Base-by-base conservation (phyloP, 1,139 yeast species). In the Yamadazyma triangularis region DNA sequence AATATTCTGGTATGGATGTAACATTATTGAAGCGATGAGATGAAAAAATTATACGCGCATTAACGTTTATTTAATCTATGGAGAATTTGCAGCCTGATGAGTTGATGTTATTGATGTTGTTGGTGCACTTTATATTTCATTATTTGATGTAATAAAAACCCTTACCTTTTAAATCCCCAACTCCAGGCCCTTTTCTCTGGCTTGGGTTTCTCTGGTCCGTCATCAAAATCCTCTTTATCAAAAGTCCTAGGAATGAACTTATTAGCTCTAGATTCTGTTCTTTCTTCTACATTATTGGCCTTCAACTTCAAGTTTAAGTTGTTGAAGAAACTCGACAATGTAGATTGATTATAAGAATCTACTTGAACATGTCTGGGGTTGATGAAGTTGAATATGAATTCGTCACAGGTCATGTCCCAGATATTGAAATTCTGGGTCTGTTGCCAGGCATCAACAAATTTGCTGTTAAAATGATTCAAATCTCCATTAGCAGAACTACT, bases 361-460 rank as follows among this genome's bases (percentile, higher is more conserved):
- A 44, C 48, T 34, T 41, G 46, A 31, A 77, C 52, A 54, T 89
- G 96, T 36, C 70, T 69, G 1, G 96, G 96, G 38, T 80, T 86
- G 34, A 87, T 79, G 40, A 91, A 77, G 48, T 88, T 94, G 60
- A 89, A 89, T 21, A 91, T 66, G 47, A 89, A 89, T 49, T 86
- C 94, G 51, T 89, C 97, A 2, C 96, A 86, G 41, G 67, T 69
- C 16, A 60, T 47, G 47, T 83, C 70, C 73, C 94, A 91, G 6
- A 87, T 70, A 28, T 70, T 58, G 56, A 64, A 89, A 50, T 85
- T 87, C 35, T 73, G 69, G 0, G 95, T 79, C 18, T 49, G 40
- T 41, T 66, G 69, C 95, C 97, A 91, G 10, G 50, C 52, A 6
- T 66, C 65, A 13, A 83, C 67, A 68, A 82, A 91, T 15, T 63